phyloP scores from a whole-genome alignment of 2,329 filamentous ascomycete genomes.

The Raffaelea arxii region DNA sequence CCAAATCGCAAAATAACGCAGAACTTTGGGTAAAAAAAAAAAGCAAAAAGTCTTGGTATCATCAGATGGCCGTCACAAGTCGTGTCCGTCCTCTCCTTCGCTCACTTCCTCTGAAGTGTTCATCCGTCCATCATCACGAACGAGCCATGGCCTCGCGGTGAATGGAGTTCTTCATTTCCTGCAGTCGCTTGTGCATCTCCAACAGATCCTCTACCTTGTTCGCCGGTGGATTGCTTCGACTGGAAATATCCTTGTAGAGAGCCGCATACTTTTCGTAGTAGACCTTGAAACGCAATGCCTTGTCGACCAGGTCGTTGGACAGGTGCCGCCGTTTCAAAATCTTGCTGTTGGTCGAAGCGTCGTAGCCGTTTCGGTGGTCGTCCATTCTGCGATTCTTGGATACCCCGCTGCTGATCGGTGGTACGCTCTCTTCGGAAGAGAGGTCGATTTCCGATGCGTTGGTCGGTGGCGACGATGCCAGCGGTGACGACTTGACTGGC shows the following conservation, averaged over 20 bases:
- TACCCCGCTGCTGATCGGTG: constrained; percentile 17
- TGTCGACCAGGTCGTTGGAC: constrained; percentile 38
- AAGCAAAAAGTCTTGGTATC: constrained; percentile 4
- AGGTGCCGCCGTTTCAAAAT: constrained; percentile 21
- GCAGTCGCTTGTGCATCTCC: constrained; percentile 44
- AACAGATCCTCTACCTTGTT: constrained; percentile 40
- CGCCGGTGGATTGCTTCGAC: constrained; percentile 38
- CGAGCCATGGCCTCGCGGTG: constrained; percentile 29
- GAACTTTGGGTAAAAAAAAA: constrained; percentile 1
- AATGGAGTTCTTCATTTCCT: constrained; percentile 50
- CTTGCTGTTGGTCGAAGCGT: constrained; percentile 8
- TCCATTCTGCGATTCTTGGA: constrained; percentile 31
- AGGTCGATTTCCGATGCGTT: constrained; percentile 53
- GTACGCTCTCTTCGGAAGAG: constrained; percentile 15
- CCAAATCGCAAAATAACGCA: background rate
- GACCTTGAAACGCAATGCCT: constrained; percentile 45
- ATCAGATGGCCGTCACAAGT: constrained; percentile 1
- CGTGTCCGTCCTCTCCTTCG: background rate
- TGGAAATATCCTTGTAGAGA: constrained; percentile 45
- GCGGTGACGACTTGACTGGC: constrained; percentile 52
- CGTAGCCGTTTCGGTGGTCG: constrained; percentile 8
- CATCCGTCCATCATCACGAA: background rate
- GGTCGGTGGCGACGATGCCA: constrained; percentile 56
- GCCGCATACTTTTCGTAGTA: constrained; percentile 47
- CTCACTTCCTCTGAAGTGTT: background rate